Conservation (phyloP, 2,329 filamentous ascomycete species). For the Daldinia eschscholtzii region DNA sequence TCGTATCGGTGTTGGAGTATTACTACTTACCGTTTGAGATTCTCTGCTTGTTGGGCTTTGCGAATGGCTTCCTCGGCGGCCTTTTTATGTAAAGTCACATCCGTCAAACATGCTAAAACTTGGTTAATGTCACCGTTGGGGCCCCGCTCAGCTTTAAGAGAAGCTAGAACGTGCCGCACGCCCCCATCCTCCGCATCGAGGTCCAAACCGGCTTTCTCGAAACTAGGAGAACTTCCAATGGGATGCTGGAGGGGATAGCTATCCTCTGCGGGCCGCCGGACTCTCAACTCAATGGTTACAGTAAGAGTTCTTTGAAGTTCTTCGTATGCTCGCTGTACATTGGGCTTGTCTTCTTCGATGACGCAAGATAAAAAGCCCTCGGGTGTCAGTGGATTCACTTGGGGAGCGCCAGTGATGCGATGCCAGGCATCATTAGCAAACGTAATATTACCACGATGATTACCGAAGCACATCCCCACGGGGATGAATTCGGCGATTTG, state of each 20-base stretch:
- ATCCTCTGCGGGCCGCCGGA: constrained; percentile 50
- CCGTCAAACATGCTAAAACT: constrained; percentile 64
- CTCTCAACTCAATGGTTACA: constrained; percentile 63
- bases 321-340: constrained; percentile 58
- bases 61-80: constrained; percentile 63
- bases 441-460: constrained; percentile 72
- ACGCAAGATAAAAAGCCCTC: constrained; percentile 60
- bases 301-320: constrained; percentile 56
- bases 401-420: constrained; percentile 62
- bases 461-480: constrained; percentile 79
- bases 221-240: constrained; percentile 54
- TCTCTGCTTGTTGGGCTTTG: constrained; percentile 65
- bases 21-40: constrained; percentile 56
- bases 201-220: constrained; percentile 54
- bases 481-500: constrained; percentile 80
- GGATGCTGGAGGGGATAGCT: constrained; percentile 47
- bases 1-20: not conserved
- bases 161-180: constrained; percentile 61
- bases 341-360: constrained; percentile 60
- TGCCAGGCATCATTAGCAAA: constrained; percentile 79
- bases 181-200: constrained; percentile 51
- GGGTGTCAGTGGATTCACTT: constrained; percentile 49
- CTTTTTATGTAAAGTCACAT: constrained; percentile 64
- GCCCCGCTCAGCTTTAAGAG: constrained; percentile 61
- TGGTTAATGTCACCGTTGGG: constrained; percentile 59